Base-by-base conservation (phyloP, 23 red algal genomes). In the Gracilariopsis chorda region DNA sequence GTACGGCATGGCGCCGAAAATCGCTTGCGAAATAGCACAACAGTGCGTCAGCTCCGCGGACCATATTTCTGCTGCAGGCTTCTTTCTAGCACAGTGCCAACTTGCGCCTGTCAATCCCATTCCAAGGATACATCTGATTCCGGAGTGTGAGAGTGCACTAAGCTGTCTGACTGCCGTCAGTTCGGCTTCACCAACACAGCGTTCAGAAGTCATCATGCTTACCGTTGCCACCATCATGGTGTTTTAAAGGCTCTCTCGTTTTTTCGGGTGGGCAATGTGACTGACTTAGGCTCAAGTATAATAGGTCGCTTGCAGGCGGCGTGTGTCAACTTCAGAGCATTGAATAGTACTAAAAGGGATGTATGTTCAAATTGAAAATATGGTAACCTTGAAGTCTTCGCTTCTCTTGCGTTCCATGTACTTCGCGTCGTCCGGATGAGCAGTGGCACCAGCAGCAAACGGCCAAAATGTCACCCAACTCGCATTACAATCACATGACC, bases 51-150 rank as follows among this genome's bases (percentile, higher is more conserved):
- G 43, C 11, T 46, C n/a, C 65, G 46, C 23, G 25, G 51, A 77
- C 25, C 43, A 41, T 32, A 29, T 77, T 12, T 65, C 65, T 27
- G 85, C 85, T 41, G 65, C 30, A 20, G 85, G 61, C 8, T 89
- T 89, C 46, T 57, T 35, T 40, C 69, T 89, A 10, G 47, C 72
- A 11, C 68, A 76, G 46, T 55, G 36, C 29, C 85, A 89, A 13
- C n/a, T 60, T 27, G 48, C 69, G 3, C 49, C 78, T 24, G 52
- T 48, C 0, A 55, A 64, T 37, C 20, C 59, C 35, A 51, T 57
- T 46, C 48, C 51, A 9, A 48, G 49, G 16, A 21, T 51, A 12
- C 8, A 28, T 55, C 7, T 78, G 20, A 8, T 43, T 14, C 35
- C 48, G 5, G 23, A 70, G 4, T 57, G 69, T 27, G 64, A 70